Base-by-base conservation (phyloP, 2,329 filamentous ascomycete genomes). In the Aspergillus tanneri region DNA sequence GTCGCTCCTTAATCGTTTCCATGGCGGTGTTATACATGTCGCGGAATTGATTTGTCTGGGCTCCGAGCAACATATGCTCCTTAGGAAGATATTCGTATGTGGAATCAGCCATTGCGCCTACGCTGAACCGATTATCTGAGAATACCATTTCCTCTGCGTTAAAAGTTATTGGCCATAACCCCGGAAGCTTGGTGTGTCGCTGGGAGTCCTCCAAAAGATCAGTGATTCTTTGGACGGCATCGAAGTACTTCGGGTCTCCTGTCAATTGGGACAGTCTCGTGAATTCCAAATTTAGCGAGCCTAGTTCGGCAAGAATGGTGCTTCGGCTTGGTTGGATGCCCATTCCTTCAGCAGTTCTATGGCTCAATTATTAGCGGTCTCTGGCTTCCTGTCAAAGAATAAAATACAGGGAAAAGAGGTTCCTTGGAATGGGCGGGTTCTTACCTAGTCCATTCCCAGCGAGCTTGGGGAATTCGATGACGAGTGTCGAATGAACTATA, bases 401-500 rank as follows among this genome's bases (percentile, higher is more conserved):
- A n/a, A 8, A n/a, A 28, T 28, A 14, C 16, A 19, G 16, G 34
- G n/a, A 7, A 19, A 11, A 7, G 5, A 11, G 14, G 7, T 36
- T 37, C 18, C 34, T 21, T 19, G 6, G n/a, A 23, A 5, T 19
- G 37, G 28, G 36, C 22, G 27, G 39, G 46, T 40, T 22, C 72
- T 60, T 63, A 80, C 56, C 84, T 87, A 63, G 82, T 81, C 88
- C 87, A 96, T 53, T 80, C 74, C 72, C 91, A 95, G 66, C 86
- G 89, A 6, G 90, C 78, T 10, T 90, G 73, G 2, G 91, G 91
- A 88, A 97, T 95, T 56, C 90, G 84, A 66, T 97, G 96, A 1
- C 90, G 90, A 1, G 92, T 97, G 68, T 95, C 90, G 61, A 95
- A 95, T 2, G 87, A 81, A 46, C 85, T 83, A 75, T 90, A 90